phyloP scores from a whole-genome alignment of 371 early-diverging fungal genomes.

The Coemansia sp. region DNA sequence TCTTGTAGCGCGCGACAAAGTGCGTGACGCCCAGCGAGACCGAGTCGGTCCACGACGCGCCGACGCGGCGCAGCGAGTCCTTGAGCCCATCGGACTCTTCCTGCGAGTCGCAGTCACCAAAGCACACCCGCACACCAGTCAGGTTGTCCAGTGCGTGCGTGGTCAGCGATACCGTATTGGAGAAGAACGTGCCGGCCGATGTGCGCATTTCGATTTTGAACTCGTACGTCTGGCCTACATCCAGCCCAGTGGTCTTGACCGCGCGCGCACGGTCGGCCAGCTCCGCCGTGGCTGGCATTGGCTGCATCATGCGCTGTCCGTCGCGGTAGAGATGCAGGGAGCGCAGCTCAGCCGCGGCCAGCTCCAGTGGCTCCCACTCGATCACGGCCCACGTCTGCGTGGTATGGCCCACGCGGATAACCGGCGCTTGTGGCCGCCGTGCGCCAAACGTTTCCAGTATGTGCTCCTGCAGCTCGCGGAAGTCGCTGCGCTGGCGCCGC shows the following conservation, averaged over 20 bases:
- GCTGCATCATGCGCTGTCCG: slow-evolving; percentile 54
- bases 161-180: slow-evolving; percentile 71
- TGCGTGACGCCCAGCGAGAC: slow-evolving; percentile 90
- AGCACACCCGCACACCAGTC: slow-evolving; percentile 89
- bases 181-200: slow-evolving; percentile 79
- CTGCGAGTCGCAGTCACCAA: slow-evolving; percentile 79
- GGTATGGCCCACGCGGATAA: slow-evolving; percentile 67
- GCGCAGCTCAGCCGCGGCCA: slow-evolving; percentile 76
- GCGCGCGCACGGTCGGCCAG: slow-evolving; percentile 50
- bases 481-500: slow-evolving; percentile 73
- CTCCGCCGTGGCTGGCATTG: slow-evolving; percentile 34
- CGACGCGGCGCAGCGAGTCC: slow-evolving; percentile 76
- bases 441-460: slow-evolving; percentile 80
- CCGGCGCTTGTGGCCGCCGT: slow-evolving; percentile 74
- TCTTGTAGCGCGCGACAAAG: slow-evolving; percentile 78
- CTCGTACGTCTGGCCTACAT: slow-evolving; percentile 83
- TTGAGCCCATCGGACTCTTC: slow-evolving; percentile 67
- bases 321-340: slow-evolving; percentile 87
- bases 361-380: slow-evolving; percentile 83
- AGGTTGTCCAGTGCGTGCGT: slow-evolving; percentile 93
- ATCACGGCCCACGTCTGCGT: slow-evolving; percentile 90
- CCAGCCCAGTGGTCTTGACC: slow-evolving; percentile 83
- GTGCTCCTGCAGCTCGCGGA: slow-evolving; percentile 79
- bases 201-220: slow-evolving; percentile 85
- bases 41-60: slow-evolving; percentile 82